A percentile compares a stretch with the other conserved stretches of the same genome.
phyloP scores from a whole-genome alignment of 2,329 filamentous ascomycete species.

The Rhexocercosporidium sp. region DNA sequence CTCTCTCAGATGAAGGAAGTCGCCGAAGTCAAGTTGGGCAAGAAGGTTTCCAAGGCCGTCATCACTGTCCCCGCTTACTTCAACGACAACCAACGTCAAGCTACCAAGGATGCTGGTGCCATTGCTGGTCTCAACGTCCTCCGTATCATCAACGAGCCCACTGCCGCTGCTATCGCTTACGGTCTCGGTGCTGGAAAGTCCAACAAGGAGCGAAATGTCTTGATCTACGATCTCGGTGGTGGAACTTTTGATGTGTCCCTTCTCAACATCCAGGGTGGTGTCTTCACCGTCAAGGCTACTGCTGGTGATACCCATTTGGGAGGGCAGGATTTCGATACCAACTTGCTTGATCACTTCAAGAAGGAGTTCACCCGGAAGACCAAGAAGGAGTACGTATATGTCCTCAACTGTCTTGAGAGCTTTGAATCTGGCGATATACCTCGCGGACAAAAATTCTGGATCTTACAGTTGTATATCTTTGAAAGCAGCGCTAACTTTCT shows the following conservation, averaged over 20 bases:
- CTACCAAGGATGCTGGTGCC: constrained; percentile 98
- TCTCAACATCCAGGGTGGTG: constrained; percentile 97
- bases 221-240: constrained; percentile 99
- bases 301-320: constrained; percentile 97
- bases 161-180: constrained; percentile 96
- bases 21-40: constrained; percentile 96
- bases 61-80: constrained; percentile 99
- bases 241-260: constrained; percentile 99
- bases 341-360: constrained; percentile 95
- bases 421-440: too few relatives aligned
- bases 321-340: constrained; percentile 96
- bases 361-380: constrained; percentile 88
- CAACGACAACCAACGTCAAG: constrained; percentile 99
- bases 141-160: constrained; percentile 99
- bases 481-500: too few relatives aligned
- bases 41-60: constrained; percentile 98
- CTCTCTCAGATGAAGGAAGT: constrained; percentile 92
- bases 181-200: constrained; percentile 95
- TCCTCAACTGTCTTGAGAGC: neutral
- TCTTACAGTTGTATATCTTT: too few relatives aligned
- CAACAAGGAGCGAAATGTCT: constrained; percentile 96
- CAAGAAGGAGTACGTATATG: constrained; percentile 58
- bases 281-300: constrained; percentile 98
- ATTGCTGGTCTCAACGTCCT: constrained; percentile 98
- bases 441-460: too few relatives aligned